Conservation (phyloP, 2,329 filamentous ascomycete species). For the Fusarium sp. region DNA sequence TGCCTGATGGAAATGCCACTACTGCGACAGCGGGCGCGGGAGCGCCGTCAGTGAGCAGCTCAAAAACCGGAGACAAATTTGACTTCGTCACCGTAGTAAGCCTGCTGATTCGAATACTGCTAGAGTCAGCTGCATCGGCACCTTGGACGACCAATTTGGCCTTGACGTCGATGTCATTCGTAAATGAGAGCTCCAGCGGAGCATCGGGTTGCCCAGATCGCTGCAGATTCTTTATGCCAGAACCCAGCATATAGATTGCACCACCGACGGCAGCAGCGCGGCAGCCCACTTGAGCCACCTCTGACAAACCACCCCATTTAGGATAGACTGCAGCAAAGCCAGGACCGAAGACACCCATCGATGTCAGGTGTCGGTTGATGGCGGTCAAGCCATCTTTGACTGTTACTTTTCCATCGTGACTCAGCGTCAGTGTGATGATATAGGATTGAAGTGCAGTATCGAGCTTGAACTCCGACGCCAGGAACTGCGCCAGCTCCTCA, state of each 20-base stretch:
- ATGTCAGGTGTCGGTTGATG: slow-evolving; percentile 83
- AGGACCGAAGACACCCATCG: slow-evolving; percentile 87
- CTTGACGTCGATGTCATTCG: slow-evolving; percentile 68
- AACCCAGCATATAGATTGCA: slow-evolving; percentile 87
- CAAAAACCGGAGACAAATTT: slow-evolving; percentile 74
- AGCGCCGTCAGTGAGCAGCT: slow-evolving; percentile 76
- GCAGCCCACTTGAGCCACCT: slow-evolving; percentile 91
- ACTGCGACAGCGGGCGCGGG: slow-evolving; percentile 80
- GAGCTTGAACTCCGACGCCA: slow-evolving; percentile 72
- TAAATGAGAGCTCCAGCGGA: slow-evolving; percentile 62
- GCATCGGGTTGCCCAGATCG: slow-evolving; percentile 37
- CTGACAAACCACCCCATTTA: slow-evolving; percentile 91
- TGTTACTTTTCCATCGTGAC: slow-evolving; percentile 71
- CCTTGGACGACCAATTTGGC: slow-evolving; percentile 65
- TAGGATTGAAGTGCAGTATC: slow-evolving; percentile 74
- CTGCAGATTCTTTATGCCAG: slow-evolving; percentile 64
- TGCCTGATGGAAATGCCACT: slow-evolving; percentile 71
- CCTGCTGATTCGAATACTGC: slow-evolving; percentile 61
- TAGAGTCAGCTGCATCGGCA: slow-evolving; percentile 48
- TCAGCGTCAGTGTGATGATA: slow-evolving; percentile 77
- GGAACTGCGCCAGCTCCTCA: slow-evolving; percentile 68
- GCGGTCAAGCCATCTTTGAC: slow-evolving; percentile 75
- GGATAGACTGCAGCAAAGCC: slow-evolving; percentile 91
- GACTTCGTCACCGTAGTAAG: slow-evolving; percentile 78
- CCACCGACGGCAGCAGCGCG: slow-evolving; percentile 92